phyloP scores from a whole-genome alignment of 192 early-diverging fungal genomes.

The Funneliformis mosseae region DNA sequence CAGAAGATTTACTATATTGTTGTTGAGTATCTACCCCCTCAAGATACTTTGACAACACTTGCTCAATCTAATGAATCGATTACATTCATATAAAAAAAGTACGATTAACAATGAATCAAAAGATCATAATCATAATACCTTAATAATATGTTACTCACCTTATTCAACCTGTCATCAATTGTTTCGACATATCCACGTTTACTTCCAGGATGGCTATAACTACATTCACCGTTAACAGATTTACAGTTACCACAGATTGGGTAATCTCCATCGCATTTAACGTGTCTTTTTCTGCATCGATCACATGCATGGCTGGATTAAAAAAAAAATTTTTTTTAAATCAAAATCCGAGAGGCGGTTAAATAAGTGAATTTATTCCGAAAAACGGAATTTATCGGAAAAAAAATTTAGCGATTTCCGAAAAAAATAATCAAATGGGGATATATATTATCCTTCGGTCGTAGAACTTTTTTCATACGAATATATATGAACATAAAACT shows the following conservation, averaged over 20 bases:
- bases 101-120: neutral
- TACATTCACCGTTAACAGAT: constrained; percentile 57
- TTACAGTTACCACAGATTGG: constrained; percentile 67
- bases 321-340: neutral
- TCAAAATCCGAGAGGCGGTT: neutral
- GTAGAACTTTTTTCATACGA: neutral
- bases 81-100: neutral
- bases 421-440: neutral
- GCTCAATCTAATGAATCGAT: constrained; percentile 15
- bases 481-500: neutral
- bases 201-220: constrained; percentile 64
- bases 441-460: neutral
- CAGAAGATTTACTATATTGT: neutral
- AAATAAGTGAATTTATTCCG: neutral
- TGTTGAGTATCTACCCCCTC: constrained; percentile 23
- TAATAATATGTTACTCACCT: constrained; percentile 16
- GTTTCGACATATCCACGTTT: constrained; percentile 78
- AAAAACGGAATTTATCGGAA: neutral
- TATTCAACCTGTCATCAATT: constrained; percentile 65
- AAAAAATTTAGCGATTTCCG: neutral
- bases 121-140: neutral
- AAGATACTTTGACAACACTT: constrained; percentile 20
- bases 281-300: constrained; percentile 65
- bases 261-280: constrained; percentile 67
- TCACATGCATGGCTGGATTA: constrained; percentile 51